Evolutionary conservation across 768 basidiomycete genomes (phyloP), one percentile per base, ranked within the genome.

Genomic region (Boletus reticuloceps): DNA sequence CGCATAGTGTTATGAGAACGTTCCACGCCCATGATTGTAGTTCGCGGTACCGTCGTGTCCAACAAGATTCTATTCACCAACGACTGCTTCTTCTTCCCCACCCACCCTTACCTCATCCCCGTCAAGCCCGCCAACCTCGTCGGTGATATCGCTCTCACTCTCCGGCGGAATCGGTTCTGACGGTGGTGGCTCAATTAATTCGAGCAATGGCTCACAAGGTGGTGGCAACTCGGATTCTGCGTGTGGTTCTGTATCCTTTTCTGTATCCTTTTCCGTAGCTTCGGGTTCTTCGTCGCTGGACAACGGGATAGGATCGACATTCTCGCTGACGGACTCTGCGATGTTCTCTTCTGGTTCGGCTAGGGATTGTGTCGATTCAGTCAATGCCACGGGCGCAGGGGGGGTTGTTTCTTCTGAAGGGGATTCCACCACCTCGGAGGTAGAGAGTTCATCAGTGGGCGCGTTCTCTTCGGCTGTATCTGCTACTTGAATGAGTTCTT

Each of bases 141-240:
- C 71, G 57, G 69, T 67, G 62, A 70, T 72, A 65, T 72, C 69
- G 59, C 71, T 67, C 53, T 69, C 68, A 51, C 60, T 71, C 56
- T 70, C 69, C 51, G 69, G 69, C 0, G 66, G 69, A 39, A 70
- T 59, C 11, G 70, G 69, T 38, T 70, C 69, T 40, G 70, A 69
- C 27, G 69, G 64, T 13, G 64, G 64, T 42, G 69, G 70, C 27
- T 69, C 70, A 40, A 49, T 69, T 52, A 72, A 53, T 42, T 71
- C 67, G 29, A 71, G 60, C 9, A 53, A 11, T 6, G 39, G 52
- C 42, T 65, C 57, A 22, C 54, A 25, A 25, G 45, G 34, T 7
- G 51, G 32, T 1, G 50, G 39, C 11, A 49, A 5, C 32, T 61
- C 58, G 29, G 54, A 25, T 50, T 50, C 68, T 34, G 19, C 50